phyloP scores from a whole-genome alignment of 2,329 filamentous ascomycete species.

The Xylaria sp. region DNA sequence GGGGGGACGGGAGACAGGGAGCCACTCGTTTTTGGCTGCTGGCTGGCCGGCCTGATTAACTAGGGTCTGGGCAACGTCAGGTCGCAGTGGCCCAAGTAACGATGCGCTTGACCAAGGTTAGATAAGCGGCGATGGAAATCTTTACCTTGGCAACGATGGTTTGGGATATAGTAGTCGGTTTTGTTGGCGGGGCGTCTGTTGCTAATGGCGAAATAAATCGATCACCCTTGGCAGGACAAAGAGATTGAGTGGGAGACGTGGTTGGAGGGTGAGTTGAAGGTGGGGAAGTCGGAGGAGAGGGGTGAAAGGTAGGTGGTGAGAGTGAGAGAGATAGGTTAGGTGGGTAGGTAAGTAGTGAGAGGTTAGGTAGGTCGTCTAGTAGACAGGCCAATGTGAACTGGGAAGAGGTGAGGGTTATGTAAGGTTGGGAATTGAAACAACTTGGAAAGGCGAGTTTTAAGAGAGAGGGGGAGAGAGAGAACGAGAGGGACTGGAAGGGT shows the following conservation, averaged over 20 bases:
- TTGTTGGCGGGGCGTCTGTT: slow-evolving; percentile 9
- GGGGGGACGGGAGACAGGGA: slow-evolving; percentile 21
- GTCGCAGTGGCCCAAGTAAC: slow-evolving; percentile 6
- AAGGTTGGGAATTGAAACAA: slow-evolving; percentile 28
- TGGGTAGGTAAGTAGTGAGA: slow-evolving; percentile 28
- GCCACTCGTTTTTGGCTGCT: slow-evolving; percentile 16
- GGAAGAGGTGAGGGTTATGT: slow-evolving; percentile 36
- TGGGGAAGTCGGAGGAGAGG: slow-evolving; percentile 25
- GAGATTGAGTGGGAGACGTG: slow-evolving; percentile 28
- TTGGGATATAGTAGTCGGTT: slow-evolving; percentile 14
- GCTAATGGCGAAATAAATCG: slow-evolving; percentile 18
- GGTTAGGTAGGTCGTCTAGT: slow-evolving; percentile 13
- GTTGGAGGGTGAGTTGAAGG: slow-evolving; percentile 29
- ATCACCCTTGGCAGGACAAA: slow-evolving; percentile 11
- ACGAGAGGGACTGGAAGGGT: slow-evolving; percentile 23
- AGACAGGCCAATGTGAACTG: slow-evolving; percentile 11
- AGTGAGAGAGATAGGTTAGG: slow-evolving; percentile 30
- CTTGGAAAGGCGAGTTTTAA: slow-evolving; percentile 20
- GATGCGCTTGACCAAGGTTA: slow-evolving; percentile 27
- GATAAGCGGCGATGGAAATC: slow-evolving; percentile 28
- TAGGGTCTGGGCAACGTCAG: slow-evolving; percentile 22
- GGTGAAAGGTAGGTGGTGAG: slow-evolving; percentile 19
- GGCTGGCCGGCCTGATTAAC: too few species aligned
- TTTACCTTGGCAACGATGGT: slow-evolving; percentile 20
- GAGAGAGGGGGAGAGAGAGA: slow-evolving; percentile 30